phyloP scores from a whole-genome alignment of 2,329 filamentous ascomycete genomes.

The Coniosporium tulheliwenetii region DNA sequence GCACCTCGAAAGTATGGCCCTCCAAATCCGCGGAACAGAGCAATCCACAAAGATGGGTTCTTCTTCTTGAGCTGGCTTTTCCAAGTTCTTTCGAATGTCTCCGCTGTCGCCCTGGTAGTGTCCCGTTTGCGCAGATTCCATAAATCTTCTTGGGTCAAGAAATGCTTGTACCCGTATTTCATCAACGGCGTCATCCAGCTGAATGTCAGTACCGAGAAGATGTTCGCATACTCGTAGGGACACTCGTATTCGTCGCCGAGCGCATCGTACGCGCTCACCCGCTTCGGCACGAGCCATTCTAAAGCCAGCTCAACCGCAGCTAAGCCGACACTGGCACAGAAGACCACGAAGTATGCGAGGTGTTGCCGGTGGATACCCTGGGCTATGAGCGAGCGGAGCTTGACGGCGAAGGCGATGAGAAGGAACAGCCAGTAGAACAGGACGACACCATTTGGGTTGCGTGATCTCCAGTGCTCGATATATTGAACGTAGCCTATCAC shows the following conservation, averaged over 20 bases:
- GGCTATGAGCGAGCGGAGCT: constrained; percentile 71
- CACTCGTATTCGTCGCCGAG: constrained; percentile 55
- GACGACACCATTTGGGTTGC: constrained; percentile 74
- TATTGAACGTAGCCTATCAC: constrained; percentile 73
- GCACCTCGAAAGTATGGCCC: constrained; percentile 68
- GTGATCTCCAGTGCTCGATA: constrained; percentile 67
- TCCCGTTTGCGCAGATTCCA: constrained; percentile 80
- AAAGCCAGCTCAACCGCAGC: constrained; percentile 56
- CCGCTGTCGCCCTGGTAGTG: constrained; percentile 58
- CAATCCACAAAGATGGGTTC: constrained; percentile 70
- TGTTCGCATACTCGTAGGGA: constrained; percentile 76
- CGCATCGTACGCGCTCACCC: constrained; percentile 51
- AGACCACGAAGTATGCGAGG: constrained; percentile 62
- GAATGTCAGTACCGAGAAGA: constrained; percentile 90
- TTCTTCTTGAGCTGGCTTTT: constrained; percentile 54
- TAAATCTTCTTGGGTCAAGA: constrained; percentile 82
- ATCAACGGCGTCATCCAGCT: constrained; percentile 99
- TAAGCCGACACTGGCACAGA: constrained; percentile 56
- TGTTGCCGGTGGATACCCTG: constrained; percentile 54
- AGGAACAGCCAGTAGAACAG: constrained; percentile 88
- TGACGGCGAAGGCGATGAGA: constrained; percentile 61
- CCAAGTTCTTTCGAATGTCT: constrained; percentile 62
- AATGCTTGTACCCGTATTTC: constrained; percentile 85
- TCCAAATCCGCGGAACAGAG: constrained; percentile 70
- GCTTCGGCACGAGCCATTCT: constrained; percentile 81